Percentiles rank a stretch among this genome's conserved stretches.
phyloP scores from a whole-genome alignment of 352 stramenopile genomes.

The Poterioochromonas sp. region DNA sequence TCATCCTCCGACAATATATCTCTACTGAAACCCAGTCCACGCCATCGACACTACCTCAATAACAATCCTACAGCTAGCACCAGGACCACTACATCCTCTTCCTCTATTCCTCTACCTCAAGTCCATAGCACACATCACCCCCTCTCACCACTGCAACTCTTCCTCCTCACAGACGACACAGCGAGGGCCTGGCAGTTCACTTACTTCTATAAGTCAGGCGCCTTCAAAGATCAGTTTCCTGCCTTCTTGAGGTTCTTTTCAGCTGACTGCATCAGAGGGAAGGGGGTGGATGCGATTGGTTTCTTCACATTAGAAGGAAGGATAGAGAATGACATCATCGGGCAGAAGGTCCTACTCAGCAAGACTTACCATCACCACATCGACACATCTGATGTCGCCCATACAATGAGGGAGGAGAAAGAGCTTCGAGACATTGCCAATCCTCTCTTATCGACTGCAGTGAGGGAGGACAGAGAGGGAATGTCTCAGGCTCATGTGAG shows the following conservation, averaged over 20 bases:
- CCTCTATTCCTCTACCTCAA: no score
- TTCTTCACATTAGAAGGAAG: background rate
- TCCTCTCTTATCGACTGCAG: background rate
- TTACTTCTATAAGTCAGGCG: constrained; percentile 20
- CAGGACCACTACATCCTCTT: no score
- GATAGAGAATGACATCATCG: background rate
- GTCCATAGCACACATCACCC: no score
- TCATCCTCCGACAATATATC: no score
- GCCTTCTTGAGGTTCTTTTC: background rate
- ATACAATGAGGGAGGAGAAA: background rate
- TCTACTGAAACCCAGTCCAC: no score
- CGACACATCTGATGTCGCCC: background rate
- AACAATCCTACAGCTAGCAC: no score
- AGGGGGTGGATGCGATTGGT: background rate
- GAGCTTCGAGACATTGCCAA: background rate
- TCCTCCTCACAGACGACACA: no score
- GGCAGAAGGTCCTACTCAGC: background rate
- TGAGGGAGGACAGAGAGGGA: no score
- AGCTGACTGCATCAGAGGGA: background rate
- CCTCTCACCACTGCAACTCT: no score
- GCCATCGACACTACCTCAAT: background rate
- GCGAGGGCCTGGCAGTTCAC: background rate
- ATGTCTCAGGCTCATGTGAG: background rate
- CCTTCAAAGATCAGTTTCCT: background rate
- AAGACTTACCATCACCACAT: background rate